A percentile compares a stretch with the other conserved stretches of the same genome.
Evolutionary conservation across 2,329 filamentous ascomycete genomes (phyloP).

Genomic region (Torrubiellomyces zombiae): DNA sequence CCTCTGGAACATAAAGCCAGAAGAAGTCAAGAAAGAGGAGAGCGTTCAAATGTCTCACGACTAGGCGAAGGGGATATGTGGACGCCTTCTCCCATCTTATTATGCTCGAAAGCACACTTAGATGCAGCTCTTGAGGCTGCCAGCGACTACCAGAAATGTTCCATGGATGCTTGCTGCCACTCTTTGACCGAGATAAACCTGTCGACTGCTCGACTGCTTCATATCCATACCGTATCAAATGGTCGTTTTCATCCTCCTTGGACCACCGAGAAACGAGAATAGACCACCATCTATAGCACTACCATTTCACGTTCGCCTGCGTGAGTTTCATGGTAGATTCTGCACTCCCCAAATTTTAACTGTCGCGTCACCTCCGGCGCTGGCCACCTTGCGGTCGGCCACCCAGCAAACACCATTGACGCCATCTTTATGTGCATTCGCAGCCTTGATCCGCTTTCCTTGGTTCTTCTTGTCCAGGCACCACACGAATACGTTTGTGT

Average conservation of each 20-base stretch:
- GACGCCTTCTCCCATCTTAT: constrained; percentile 3
- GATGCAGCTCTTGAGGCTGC: too few species aligned
- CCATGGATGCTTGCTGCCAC: too few species aligned
- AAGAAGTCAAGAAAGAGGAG: constrained; percentile 18
- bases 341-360: constrained; percentile 65
- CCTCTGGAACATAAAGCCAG: constrained; percentile 18
- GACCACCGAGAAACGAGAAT: too few species aligned
- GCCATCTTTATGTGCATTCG: constrained; percentile 91
- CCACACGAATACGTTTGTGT: constrained; percentile 90
- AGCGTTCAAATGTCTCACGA: constrained; percentile 21
- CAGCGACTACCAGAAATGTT: too few species aligned
- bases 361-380: constrained; percentile 71
- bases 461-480: constrained; percentile 63
- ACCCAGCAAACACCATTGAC: constrained; percentile 80
- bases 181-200: too few species aligned
- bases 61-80: constrained; percentile 13
- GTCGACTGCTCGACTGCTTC: too few species aligned
- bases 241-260: too few species aligned
- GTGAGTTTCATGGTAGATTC: constrained; percentile 17
- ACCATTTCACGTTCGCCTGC: not conserved
- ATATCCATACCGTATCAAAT: too few species aligned
- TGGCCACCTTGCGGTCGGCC: constrained; percentile 52
- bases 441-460: constrained; percentile 65
- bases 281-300: too few species aligned
- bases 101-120: too few species aligned